These are phyloP conservation scores for Camelina hispida DNA, from an alignment of 345 rosid species.

Conservation along the genomic window DNA sequence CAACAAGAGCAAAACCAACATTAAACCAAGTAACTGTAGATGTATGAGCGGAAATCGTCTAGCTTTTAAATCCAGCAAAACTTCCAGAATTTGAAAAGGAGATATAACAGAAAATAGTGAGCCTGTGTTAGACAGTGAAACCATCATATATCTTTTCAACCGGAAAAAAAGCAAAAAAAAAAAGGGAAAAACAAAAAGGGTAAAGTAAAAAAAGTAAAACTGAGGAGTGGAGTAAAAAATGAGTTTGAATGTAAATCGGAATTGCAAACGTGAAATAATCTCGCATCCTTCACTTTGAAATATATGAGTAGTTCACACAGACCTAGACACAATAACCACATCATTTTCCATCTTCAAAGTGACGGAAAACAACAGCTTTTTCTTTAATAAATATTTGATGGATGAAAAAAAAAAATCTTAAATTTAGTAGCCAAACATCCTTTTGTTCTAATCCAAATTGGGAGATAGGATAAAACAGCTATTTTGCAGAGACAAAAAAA, in stretches of 20 bases:
- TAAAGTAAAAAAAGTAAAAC: slow-evolving; percentile 4
- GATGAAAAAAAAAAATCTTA: neutral
- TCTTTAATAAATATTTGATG: neutral
- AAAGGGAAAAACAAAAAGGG: neutral
- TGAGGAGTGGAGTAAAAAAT: neutral
- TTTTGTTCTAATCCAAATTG: slow-evolving; percentile 5
- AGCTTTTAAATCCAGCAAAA: slow-evolving; percentile 7
- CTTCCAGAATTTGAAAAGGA: neutral
- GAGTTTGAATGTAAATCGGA: slow-evolving; percentile 7
- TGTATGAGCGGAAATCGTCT: slow-evolving; percentile 23
- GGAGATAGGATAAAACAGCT: neutral
- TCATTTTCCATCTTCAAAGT: slow-evolving; percentile 20
- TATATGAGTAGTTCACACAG: neutral
- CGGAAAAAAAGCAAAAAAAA: neutral
- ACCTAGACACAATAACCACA: neutral
- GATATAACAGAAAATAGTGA: slow-evolving; percentile 17
- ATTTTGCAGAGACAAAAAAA: slow-evolving; percentile 2
- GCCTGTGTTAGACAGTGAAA: slow-evolving; percentile 1
- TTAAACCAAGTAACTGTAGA: slow-evolving; percentile 10
- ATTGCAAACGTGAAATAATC: slow-evolving; percentile 7
- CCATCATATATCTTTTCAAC: slow-evolving; percentile 9
- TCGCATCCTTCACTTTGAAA: slow-evolving; percentile 4
- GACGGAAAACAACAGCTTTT: slow-evolving; percentile 12
- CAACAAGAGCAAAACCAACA: slow-evolving; percentile 5
- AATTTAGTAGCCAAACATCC: slow-evolving; percentile 6